Evolutionary conservation across 2,329 filamentous ascomycete species (phyloP), one percentile per base, ranked within the genome.

Genomic region (Hymenoscyphus salicellus): DNA sequence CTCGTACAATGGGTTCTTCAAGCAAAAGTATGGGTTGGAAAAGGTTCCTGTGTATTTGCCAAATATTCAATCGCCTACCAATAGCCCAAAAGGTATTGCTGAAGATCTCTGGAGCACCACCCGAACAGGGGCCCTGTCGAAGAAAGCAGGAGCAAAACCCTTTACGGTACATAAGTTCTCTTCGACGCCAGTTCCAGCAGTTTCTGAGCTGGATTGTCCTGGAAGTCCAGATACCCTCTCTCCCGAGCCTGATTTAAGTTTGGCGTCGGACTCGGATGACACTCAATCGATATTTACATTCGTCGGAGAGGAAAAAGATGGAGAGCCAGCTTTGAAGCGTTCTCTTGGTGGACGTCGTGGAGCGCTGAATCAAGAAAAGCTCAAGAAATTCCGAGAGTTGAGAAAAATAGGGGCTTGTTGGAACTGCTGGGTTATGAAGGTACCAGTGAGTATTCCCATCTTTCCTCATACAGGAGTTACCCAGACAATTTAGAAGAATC

Each of bases 361-460:
- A 7, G 66, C 65, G 43, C 36, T 71, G 6, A 61, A 68, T 36
- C 30, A 68, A 6, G 60, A 58, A 8, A 65, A 61, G 11, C 46
- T 66, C 41, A 62, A 64, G 23, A 70, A 70, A 23, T 58, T 63
- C 55, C 68, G 66, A 65, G 65, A 69, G 23, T 58, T 69, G 14
- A 62, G 69, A n/a, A 71, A 60, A 38, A 23, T 70, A 23, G 68
- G 69, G 32, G 69, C 69, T 30, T 71, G 68, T 55, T 71, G 69
- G 69, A 70, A 70, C 58, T 71, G 69, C 49, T 71, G 69, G 68
- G 66, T 60, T 1, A 65, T 70, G 69, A 71, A 69, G 55, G 64
- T 69, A 11, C 68, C 69, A 2, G 69, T 68, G 14, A 64, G 67
- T 60, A n/a, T 26, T 55, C n/a, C 55, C 16, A 26, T 17, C 36